A percentile compares a stretch with the other conserved stretches of the same genome.
Conservation (phyloP, 2,329 filamentous ascomycete species). For the Calonectria crousiana region DNA sequence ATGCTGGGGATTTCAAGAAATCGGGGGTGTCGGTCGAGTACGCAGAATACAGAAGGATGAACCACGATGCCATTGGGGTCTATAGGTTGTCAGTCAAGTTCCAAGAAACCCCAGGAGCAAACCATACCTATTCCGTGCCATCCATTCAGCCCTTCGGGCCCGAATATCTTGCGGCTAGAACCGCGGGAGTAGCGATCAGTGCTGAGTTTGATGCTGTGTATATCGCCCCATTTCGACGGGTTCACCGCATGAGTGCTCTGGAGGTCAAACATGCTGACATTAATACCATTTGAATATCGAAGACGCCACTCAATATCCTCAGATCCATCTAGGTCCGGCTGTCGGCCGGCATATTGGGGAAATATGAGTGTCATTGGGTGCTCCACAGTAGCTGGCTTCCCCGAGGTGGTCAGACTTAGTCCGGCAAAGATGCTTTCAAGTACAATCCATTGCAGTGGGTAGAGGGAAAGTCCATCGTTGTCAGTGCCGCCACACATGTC, state of each 20-base stretch:
- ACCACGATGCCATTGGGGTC: constrained; percentile 36
- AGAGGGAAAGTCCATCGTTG: constrained; percentile 38
- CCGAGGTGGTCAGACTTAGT: constrained; percentile 13
- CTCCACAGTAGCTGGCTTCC: constrained; percentile 10
- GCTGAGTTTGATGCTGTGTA: constrained; percentile 35
- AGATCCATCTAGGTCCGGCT: constrained; percentile 36
- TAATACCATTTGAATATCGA: constrained; percentile 34
- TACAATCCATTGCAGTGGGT: constrained; percentile 41
- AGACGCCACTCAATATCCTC: constrained; percentile 43
- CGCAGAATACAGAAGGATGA: constrained; percentile 39
- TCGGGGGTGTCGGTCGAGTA: constrained; percentile 40
- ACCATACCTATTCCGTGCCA: constrained; percentile 33
- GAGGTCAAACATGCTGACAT: constrained; percentile 42
- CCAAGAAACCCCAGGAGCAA: accelerated
- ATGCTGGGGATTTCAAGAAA: constrained; percentile 35
- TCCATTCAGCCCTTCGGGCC: constrained; percentile 23
- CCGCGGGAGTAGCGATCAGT: constrained; percentile 32
- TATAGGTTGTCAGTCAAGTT: not conserved
- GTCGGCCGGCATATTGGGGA: constrained; percentile 39
- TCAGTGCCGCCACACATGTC: constrained; percentile 37
- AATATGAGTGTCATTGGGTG: constrained; percentile 35
- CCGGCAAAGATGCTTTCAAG: constrained; percentile 37
- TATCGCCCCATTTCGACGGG: constrained; percentile 12
- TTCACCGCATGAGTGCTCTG: constrained; percentile 32
- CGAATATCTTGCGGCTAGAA: constrained; percentile 34